Evolutionary conservation across 352 stramenopile species (phyloP).

Genomic region (Phytophthora pisi): DNA sequence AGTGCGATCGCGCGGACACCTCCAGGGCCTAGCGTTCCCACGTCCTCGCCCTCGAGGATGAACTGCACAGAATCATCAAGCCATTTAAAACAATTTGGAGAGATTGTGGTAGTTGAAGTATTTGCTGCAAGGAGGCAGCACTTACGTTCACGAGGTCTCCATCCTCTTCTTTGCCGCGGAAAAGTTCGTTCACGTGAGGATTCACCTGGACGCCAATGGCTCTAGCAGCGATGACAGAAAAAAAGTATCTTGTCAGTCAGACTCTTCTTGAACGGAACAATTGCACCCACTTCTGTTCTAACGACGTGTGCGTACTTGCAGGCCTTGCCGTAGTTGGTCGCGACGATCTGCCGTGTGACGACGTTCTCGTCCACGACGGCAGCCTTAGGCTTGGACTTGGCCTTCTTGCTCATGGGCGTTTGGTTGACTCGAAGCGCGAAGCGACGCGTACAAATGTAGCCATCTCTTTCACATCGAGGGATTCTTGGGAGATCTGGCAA

Average conservation of each 20-base stretch:
- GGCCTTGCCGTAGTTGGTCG: conserved; percentile 75
- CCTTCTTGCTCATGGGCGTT: conserved; percentile 13
- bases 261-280: neutral
- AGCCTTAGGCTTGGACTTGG: conserved; percentile 52
- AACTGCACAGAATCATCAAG: conserved; percentile 41
- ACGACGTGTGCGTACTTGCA: conserved; percentile 53
- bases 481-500: too few relatives aligned
- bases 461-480: too few relatives aligned
- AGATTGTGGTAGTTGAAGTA: too few relatives aligned
- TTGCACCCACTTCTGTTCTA: neutral
- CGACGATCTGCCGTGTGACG: conserved; percentile 67
- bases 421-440: neutral
- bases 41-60: conserved; percentile 76
- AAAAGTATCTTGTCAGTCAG: neutral
- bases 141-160: conserved; percentile 70
- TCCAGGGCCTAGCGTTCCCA: conserved; percentile 61
- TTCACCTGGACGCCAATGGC: conserved; percentile 76
- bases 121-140: too few relatives aligned
- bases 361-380: conserved; percentile 65
- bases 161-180: conserved; percentile 73
- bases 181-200: conserved; percentile 69
- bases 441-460: conserved; percentile 3
- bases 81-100: neutral
- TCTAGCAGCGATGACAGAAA: conserved; percentile 24
- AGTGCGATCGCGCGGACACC: conserved; percentile 70